Conservation (phyloP, 2,329 filamentous ascomycete species). For the Colletotrichum karsti region DNA sequence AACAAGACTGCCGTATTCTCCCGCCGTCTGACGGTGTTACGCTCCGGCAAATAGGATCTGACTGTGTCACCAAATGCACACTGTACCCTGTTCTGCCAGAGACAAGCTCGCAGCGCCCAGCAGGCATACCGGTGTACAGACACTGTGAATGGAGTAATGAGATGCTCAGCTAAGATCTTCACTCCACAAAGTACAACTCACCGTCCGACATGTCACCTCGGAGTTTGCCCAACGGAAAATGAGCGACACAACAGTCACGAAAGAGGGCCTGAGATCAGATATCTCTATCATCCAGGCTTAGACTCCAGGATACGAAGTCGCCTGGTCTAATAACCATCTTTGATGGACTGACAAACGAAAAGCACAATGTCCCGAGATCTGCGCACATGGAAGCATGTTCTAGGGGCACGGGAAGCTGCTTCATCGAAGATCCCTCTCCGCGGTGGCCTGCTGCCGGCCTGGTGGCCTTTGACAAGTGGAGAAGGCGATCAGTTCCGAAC, state of each 20-base stretch:
- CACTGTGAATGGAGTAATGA: not conserved
- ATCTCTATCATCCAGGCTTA: not conserved
- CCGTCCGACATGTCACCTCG: not conserved
- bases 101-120: not conserved
- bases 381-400: not conserved
- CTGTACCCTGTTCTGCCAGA: not conserved
- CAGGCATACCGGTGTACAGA: not conserved
- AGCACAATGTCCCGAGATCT: not conserved
- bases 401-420: constrained; percentile 16
- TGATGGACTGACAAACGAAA: not conserved
- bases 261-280: not conserved
- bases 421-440: not conserved
- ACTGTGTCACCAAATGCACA: not conserved
- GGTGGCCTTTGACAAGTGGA: not conserved
- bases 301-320: not conserved
- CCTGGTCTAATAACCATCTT: not conserved
- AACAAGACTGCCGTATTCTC: not conserved
- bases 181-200: not conserved
- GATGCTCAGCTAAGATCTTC: constrained; percentile 5
- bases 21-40: not conserved
- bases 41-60: not conserved
- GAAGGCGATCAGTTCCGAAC: not conserved
- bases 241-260: not conserved
- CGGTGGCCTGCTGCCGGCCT: not conserved
- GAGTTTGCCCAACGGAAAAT: not conserved